These are phyloP conservation scores for Carex myosuroides DNA, from an alignment of 176 grass and related monocot genomes.

Conservation along the genomic window DNA sequence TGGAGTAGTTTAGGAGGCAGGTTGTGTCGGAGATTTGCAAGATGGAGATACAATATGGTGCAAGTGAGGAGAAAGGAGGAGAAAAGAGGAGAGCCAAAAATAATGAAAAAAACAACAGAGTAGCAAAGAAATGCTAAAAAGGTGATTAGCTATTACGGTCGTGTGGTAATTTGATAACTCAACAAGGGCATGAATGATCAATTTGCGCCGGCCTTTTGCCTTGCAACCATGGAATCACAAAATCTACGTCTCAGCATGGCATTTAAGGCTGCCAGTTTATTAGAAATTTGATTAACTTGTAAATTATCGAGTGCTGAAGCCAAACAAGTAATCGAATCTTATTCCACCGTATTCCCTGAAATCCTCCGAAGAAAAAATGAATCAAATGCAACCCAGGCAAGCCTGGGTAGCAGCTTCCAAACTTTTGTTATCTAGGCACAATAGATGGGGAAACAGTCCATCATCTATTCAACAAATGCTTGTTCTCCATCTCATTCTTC, in stretches of 20 bases:
- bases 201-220: not conserved
- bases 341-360: not conserved
- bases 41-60: not conserved
- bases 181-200: not conserved
- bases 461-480: not conserved
- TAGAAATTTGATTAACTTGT: not conserved
- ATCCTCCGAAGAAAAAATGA: not conserved
- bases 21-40: not conserved
- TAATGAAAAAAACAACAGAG: not conserved
- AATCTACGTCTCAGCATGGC: not conserved
- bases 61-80: not conserved
- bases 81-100: not conserved
- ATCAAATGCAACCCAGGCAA: not conserved
- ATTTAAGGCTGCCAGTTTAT: not conserved
- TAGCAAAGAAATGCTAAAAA: not conserved
- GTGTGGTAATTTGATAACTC: not conserved
- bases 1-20: not conserved
- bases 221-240: not conserved
- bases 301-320: not conserved
- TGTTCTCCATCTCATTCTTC: not conserved
- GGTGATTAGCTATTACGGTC: not conserved
- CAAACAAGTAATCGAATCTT: not conserved
- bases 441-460: not conserved
- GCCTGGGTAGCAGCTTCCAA: not conserved
- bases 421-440: not conserved